Evolutionary conservation across 345 rosid genomes (phyloP).

Genomic region (Gossypium turneri): DNA sequence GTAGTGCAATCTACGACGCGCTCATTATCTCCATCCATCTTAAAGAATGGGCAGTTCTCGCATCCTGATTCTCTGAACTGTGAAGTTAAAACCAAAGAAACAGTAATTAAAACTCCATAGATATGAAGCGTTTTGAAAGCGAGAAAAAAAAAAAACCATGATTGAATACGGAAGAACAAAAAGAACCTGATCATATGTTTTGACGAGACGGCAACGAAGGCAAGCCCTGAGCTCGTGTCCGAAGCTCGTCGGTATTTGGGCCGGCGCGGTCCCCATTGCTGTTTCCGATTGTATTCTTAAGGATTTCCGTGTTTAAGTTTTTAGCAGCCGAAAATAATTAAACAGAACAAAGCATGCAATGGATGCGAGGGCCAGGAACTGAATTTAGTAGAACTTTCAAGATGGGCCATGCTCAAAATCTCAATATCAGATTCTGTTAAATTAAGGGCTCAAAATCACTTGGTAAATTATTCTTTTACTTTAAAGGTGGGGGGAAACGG

Average conservation of each 20-base stretch:
- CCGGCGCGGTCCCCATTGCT: conserved; percentile 47
- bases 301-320: neutral
- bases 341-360: no score
- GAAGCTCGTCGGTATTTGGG: conserved; percentile 75
- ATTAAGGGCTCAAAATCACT: no score
- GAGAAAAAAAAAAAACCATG: conserved; percentile 5
- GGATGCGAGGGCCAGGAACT: no score
- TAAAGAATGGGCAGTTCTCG: conserved; percentile 66
- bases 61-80: conserved; percentile 67
- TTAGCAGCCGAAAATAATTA: no score
- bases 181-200: conserved; percentile 69
- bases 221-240: conserved; percentile 78
- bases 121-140: neutral
- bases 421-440: no score
- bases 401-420: no score
- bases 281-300: neutral
- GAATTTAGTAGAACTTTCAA: no score
- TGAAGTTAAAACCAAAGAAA: neutral
- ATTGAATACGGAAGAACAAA: neutral
- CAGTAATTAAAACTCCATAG: neutral
- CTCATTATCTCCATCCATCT: conserved; percentile 69
- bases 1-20: conserved; percentile 71
- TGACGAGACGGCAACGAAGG: conserved; percentile 77
- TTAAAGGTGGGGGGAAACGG: no score
- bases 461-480: no score